Conservation (phyloP, 805 yeast species). For the Clavispora phyllophila region DNA sequence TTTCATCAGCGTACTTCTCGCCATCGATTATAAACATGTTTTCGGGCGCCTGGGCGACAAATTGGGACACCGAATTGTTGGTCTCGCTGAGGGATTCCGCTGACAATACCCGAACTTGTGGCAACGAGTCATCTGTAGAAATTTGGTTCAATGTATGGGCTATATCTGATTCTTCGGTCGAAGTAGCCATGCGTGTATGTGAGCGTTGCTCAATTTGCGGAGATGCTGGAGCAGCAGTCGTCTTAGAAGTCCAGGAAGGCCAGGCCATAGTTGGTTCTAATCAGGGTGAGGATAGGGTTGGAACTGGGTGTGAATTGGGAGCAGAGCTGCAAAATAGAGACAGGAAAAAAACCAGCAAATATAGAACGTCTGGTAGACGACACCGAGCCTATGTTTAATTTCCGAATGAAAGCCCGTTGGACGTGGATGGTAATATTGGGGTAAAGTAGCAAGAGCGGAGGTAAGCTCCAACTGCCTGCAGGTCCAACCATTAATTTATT, state of each 20-base stretch:
- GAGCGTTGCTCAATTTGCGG: conserved; percentile 13
- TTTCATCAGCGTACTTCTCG: conserved; percentile 29
- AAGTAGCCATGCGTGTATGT: conserved; percentile 10
- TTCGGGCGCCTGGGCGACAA: conserved; percentile 26
- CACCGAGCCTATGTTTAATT: too few species aligned
- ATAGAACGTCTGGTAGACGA: too few species aligned
- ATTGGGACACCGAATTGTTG: conserved; percentile 23
- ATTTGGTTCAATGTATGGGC: conserved; percentile 16
- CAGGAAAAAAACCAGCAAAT: too few species aligned
- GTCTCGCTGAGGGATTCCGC: conserved; percentile 9
- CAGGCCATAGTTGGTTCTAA: conserved; percentile 13
- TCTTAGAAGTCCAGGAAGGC: conserved; percentile 10
- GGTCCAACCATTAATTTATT: too few species aligned
- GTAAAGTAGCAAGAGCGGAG: too few species aligned
- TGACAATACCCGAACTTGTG: conserved; percentile 6
- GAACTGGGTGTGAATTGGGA: not conserved
- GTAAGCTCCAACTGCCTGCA: too few species aligned
- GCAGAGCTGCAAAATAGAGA: too few species aligned
- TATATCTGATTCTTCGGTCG: conserved; percentile 12
- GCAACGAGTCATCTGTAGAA: conserved; percentile 6
- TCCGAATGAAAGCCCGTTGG: too few species aligned
- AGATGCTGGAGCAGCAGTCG: conserved; percentile 1
- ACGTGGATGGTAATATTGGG: too few species aligned
- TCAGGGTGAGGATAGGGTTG: not conserved
- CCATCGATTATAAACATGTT: conserved; percentile 40